Percentiles rank a stretch among this genome's conserved stretches.
phyloP scores from a whole-genome alignment of 345 rosid genomes.

The Rhodamnia argentea region DNA sequence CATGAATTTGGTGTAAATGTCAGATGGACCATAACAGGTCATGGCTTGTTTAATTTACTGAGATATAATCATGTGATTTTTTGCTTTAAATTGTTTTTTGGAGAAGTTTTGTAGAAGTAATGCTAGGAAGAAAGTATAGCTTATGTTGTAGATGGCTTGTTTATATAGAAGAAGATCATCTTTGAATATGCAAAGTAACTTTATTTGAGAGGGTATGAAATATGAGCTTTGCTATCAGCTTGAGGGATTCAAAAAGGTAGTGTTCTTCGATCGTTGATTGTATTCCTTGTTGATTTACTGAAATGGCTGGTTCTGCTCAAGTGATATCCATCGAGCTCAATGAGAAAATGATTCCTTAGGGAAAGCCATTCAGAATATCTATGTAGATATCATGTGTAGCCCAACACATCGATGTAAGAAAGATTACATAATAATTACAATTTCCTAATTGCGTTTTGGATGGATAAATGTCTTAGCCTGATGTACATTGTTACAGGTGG shows the following conservation, averaged over 20 bases:
- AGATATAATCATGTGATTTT: not conserved
- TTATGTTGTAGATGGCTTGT: not conserved
- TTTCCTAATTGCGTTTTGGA: not conserved
- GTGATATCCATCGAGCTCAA: too few species aligned
- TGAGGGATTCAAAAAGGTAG: too few species aligned
- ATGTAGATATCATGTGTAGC: not conserved
- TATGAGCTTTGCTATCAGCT: not conserved
- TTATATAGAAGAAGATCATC: not conserved
- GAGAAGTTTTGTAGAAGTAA: not conserved
- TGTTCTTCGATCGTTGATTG: too few species aligned
- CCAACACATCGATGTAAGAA: not conserved
- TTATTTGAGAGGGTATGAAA: not conserved
- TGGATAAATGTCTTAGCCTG: not conserved
- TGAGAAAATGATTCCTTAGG: too few species aligned
- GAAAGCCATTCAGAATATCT: not conserved
- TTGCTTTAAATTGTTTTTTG: too few species aligned
- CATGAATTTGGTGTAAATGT: not conserved
- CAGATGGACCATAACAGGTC: not conserved
- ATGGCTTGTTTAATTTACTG: not conserved
- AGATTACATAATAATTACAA: not conserved
- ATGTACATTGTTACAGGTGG: not conserved
- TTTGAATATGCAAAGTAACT: not conserved
- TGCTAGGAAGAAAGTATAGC: not conserved
- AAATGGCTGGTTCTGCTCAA: too few species aligned
- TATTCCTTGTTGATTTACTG: too few species aligned